These are phyloP conservation scores for Phylloporus sp. DNA, from an alignment of 1,284 basidiomycete genomes.

Conservation along the genomic window DNA sequence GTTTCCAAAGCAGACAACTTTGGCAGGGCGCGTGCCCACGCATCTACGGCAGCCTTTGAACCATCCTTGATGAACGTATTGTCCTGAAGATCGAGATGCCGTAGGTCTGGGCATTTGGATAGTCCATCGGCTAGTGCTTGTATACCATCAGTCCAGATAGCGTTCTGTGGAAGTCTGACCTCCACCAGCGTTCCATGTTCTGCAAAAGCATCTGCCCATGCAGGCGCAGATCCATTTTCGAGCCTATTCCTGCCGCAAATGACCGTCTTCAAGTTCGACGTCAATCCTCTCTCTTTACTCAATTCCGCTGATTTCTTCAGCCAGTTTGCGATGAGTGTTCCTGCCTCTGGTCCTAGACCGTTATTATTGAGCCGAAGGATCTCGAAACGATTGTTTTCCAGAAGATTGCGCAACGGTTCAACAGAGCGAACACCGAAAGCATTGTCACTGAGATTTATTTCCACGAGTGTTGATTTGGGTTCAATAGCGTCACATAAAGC, in stretches of 20 bases:
- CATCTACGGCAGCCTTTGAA: conserved; percentile 59
- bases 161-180: conserved; percentile 96
- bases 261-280: conserved; percentile 79
- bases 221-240: conserved; percentile 87
- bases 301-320: conserved; percentile 80
- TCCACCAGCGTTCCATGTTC: conserved; percentile 85
- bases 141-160: conserved; percentile 94
- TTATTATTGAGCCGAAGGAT: conserved; percentile 96
- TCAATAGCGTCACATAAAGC: conserved; percentile 90
- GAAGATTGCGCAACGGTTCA: conserved; percentile 92
- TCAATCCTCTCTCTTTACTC: conserved; percentile 70
- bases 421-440: conserved; percentile 97
- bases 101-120: conserved; percentile 71
- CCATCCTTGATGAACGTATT: conserved; percentile 90
- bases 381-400: conserved; percentile 79
- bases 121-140: conserved; percentile 83
- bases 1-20: conserved; percentile 78
- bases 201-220: conserved; percentile 90
- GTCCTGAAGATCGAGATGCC: conserved; percentile 92
- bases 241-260: conserved; percentile 95
- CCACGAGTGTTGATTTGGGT: conserved; percentile 80
- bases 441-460: conserved; percentile 94
- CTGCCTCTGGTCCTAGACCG: conserved; percentile 94
- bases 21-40: conserved; percentile 77
- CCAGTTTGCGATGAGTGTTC: conserved; percentile 86